Base-by-base conservation (phyloP, 495 filamentous ascomycete genomes). In the Talaromyces wortmannii region DNA sequence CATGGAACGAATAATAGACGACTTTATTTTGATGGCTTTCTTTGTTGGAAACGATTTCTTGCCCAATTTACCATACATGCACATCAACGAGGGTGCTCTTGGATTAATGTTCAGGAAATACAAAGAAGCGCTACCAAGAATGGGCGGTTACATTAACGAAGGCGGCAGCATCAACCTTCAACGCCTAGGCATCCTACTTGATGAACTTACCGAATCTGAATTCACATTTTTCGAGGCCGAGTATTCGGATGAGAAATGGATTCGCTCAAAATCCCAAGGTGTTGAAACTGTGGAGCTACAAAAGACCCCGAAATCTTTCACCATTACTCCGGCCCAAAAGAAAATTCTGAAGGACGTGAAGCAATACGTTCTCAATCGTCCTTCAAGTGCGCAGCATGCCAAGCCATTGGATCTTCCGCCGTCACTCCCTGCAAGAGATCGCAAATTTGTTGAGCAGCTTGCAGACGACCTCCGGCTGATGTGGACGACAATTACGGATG, bases 11-110 rank as follows among this genome's bases (percentile, higher is more conserved):
- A 83, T 97, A 59, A 97, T 99, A 70, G 95, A 99, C 62, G 94
- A 99, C 76, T 97, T 99, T 70, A 97, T 99, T 65, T 81, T 99
- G 44, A 95, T 99, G 89, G 92, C 91, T 31, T 99, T 99, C 76
- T 99, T 99, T 65, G 91, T 99, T 66, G 95, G 95, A 67, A 99
- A 99, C 68, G 95, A 99, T 73, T 99, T 99, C 72, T 80, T 99
- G 63, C 95, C 95, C 4, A 96, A 97, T 71, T 75, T 99, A 50
- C 95, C 95, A 3, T 89, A 95, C 59, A 73, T 99, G 57, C 95
- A 97, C 72, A 99, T 99, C 71, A 99, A 99, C 70, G 95, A 97
- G 67, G 95, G 95, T 33, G 95, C 95, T 10, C 73, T 97, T 63
- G 87, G 91, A 16, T 82, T 94, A 58, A 97, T 97, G 92, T 99